Percentiles rank a stretch among this genome's conserved stretches.
These are phyloP conservation scores for Colletotrichum zoysiae DNA, from an alignment of 2,329 filamentous ascomycete species.

Conservation along the genomic window DNA sequence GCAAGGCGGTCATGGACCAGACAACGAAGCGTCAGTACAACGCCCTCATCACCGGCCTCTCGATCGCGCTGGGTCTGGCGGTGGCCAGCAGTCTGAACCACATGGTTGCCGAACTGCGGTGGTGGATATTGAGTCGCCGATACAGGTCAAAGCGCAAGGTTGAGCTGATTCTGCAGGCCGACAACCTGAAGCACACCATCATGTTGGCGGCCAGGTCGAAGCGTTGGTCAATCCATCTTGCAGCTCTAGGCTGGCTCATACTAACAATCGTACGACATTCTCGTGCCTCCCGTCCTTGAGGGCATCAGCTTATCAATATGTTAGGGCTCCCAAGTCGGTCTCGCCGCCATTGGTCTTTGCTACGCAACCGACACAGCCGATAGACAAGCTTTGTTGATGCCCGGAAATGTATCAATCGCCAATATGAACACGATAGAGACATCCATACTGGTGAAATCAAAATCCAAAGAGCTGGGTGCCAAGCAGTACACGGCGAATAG, in stretches of 20 bases:
- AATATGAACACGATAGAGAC: constrained; percentile 53
- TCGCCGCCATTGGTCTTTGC: constrained; percentile 57
- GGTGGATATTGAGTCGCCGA: constrained; percentile 57
- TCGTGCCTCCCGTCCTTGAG: too few relatives aligned
- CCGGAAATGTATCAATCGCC: constrained; percentile 53
- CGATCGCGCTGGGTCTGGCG: constrained; percentile 57
- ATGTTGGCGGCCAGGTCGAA: constrained; percentile 48
- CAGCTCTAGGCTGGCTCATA: constrained; percentile 48
- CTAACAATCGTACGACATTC: constrained; percentile 48
- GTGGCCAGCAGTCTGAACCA: constrained; percentile 58
- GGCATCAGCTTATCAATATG: constrained; percentile 1
- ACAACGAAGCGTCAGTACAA: constrained; percentile 57
- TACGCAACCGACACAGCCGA: constrained; percentile 57
- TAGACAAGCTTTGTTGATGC: constrained; percentile 48
- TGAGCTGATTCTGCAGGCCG: constrained; percentile 49
- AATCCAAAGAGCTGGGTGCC: constrained; percentile 45
- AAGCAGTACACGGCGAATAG: constrained; percentile 59
- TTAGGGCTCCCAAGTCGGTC: constrained; percentile 56
- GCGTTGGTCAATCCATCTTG: constrained; percentile 47
- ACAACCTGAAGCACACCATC: constrained; percentile 49
- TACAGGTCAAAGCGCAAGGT: constrained; percentile 54
- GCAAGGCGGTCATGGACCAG: constrained; percentile 48
- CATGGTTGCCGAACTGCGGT: constrained; percentile 59
- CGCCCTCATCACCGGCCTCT: constrained; percentile 57
- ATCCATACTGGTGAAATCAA: constrained; percentile 46